Base-by-base conservation (phyloP, 2,329 filamentous ascomycete species). In the Emydomyces testavorans region DNA sequence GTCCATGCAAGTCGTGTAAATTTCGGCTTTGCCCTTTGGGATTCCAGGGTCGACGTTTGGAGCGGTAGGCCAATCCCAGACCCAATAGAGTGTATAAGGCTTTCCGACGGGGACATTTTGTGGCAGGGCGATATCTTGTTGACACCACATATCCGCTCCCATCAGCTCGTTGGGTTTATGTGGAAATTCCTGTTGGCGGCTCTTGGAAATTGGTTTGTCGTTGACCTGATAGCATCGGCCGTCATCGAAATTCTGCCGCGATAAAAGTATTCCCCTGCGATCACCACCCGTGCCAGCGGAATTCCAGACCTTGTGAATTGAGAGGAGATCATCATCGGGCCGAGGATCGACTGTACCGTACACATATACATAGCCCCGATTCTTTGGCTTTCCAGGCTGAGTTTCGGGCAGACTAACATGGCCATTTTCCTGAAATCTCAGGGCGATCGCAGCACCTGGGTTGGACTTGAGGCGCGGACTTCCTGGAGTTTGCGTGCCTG, bases 21-120 rank as follows among this genome's bases (percentile, higher is more conserved):
- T 60, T 54, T 73, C 69, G 38, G 61, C 53, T 54, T 71, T 71
- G 34, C 68, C 69, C 5, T 66, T 53, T n/a, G 65, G 64, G 18
- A 66, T 54, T 6, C 52, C 57, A 13, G 63, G 56, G 51, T 67
- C 60, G 15, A 52, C 60, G 31, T 58, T 57, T 8, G 66, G 58
- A n/a, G 54, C 71, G 11, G 78, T 81, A 2, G 83, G 82, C 86
- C 88, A 98, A 65, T 94, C 83, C 92, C 92, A 96, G 38, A 95
- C 82, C 90, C 90, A 96, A 72, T 94, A 94, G 44, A 94, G 68
- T 2, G 87, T 90, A 63, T 89, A 85, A 23, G 75, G 74, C 24
- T 80, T 76, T 37, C 79, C 79, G 7, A 71, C 64, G n/a, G 74
- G 65, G 39, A 79, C 70, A 56, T 83, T 76, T 4, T 71, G 60